A percentile compares a stretch with the other conserved stretches of the same genome.
These are phyloP conservation scores for Euphorbia schlechtendalii DNA, from an alignment of 441 rosid genomes.

Conservation along the genomic window DNA sequence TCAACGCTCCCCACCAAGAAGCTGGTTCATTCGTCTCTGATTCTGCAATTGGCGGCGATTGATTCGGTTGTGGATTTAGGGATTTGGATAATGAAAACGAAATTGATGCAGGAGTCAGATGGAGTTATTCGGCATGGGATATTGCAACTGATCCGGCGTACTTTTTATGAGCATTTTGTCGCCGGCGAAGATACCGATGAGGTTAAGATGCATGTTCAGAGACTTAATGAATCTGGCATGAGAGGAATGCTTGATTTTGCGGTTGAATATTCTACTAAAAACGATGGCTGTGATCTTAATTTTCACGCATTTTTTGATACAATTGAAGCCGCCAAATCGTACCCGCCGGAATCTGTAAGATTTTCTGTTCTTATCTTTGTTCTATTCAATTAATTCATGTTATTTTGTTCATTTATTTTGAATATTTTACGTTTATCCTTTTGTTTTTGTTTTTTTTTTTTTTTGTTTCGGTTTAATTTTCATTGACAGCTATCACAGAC, in stretches of 20 bases:
- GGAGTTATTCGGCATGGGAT: slow-evolving; percentile 31
- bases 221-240: slow-evolving; percentile 45
- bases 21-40: slow-evolving; percentile 44
- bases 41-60: slow-evolving; percentile 47
- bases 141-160: slow-evolving; percentile 31
- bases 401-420: not conserved
- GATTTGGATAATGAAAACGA: slow-evolving; percentile 61
- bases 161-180: slow-evolving; percentile 71
- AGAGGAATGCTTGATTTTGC: slow-evolving; percentile 70
- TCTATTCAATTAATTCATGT: not conserved
- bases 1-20: slow-evolving; percentile 32
- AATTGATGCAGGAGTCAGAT: slow-evolving; percentile 32
- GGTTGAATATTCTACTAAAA: slow-evolving; percentile 54
- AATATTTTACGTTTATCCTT: not conserved
- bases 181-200: slow-evolving; percentile 52
- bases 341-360: slow-evolving; percentile 61
- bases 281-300: slow-evolving; percentile 51
- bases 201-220: slow-evolving; percentile 33
- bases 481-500: not conserved
- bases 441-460: not conserved
- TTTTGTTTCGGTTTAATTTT: not conserved
- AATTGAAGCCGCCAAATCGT: slow-evolving; percentile 43
- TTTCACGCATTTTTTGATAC: slow-evolving; percentile 46
- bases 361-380: not conserved
- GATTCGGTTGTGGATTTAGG: slow-evolving; percentile 67